Base-by-base conservation (phyloP, 768 basidiomycete genomes). In the Trametes punicea region DNA sequence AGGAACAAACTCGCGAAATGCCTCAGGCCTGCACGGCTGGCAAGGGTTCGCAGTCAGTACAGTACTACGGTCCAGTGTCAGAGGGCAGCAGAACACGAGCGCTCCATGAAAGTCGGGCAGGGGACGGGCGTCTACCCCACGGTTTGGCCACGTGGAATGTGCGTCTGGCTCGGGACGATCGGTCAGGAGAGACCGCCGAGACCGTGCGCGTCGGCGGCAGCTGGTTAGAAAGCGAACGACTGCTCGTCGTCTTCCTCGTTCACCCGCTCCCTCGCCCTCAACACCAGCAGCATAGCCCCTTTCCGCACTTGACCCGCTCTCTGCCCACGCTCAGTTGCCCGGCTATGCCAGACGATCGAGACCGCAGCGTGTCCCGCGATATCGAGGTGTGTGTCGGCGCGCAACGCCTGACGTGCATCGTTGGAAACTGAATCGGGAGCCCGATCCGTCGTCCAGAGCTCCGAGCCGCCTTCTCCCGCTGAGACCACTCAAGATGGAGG, bases 361-460 rank as follows among this genome's bases (percentile, higher is more conserved):
- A 82, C 39, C 85, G 87, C 62, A 88, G 87, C 65, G 70, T 81
- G 13, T 88, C 87, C 26, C 77, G 74, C 52, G 85, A 87, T 51
- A 55, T 78, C 59, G 87, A 88, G 66, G 77, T 80, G 61, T 57
- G 51, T 54, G 56, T 36, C n/a, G 48, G 55, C 60, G 55, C 53
- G 56, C 52, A n/a, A 20, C 25, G 33, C 49, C 6, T 31, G 13
- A 27, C n/a, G 40, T 49, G 36, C 46, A 31, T 46, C 23, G 10
- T 33, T 50, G 29, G 29, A 51, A 39, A 29, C 34, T 54, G 33
- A 46, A 54, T 39, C 25, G 44, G 44, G 26, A 11, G 25, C 29
- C 52, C 52, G 52, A 27, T 23, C 31, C 42, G 44, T 33, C n/a
- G 15, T 16, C 9, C 58, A 87, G 80, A 83, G 88, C 59, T 87